Percentiles rank a stretch among this genome's conserved stretches.
phyloP scores from a whole-genome alignment of 164 flowering plant species.

The Kalanchoe fedtschenkoi region DNA sequence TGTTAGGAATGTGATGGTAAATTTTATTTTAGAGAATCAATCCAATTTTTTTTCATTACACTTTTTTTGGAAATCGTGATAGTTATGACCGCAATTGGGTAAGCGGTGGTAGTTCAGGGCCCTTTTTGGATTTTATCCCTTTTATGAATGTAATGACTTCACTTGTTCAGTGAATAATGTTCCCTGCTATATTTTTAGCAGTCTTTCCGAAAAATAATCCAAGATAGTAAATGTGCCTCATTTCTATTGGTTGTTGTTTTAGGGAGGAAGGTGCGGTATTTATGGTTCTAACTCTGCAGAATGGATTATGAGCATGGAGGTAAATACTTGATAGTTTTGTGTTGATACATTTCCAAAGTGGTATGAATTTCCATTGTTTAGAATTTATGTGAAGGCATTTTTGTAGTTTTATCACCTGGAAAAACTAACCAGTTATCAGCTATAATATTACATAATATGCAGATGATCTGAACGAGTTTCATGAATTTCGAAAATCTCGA shows the following conservation, averaged over 20 bases:
- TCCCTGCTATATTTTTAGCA: too few relatives aligned
- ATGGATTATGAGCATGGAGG: slow-evolving; percentile 98
- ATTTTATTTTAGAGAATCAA: too few relatives aligned
- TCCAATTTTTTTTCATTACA: too few relatives aligned
- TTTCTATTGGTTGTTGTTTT: slow-evolving; percentile 7
- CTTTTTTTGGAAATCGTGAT: too few relatives aligned
- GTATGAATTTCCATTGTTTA: neutral
- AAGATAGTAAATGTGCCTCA: neutral
- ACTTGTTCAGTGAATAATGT: too few relatives aligned
- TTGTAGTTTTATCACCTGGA: neutral
- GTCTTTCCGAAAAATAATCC: neutral
- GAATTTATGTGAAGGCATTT: neutral
- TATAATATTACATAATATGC: neutral
- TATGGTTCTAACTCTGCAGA: slow-evolving; percentile 79
- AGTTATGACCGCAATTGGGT: too few relatives aligned
- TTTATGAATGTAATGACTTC: too few relatives aligned
- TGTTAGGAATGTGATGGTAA: too few relatives aligned
- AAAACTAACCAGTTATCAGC: neutral
- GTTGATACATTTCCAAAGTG: neutral
- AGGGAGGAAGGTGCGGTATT: slow-evolving; percentile 90
- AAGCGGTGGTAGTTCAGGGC: too few relatives aligned
- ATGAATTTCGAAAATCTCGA: neutral
- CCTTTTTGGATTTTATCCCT: too few relatives aligned
- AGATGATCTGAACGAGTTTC: neutral
- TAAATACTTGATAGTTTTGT: slow-evolving; percentile 11